Evolutionary conservation across 2,329 filamentous ascomycete genomes (phyloP).

Genomic region (Fusarium cyanostomum): DNA sequence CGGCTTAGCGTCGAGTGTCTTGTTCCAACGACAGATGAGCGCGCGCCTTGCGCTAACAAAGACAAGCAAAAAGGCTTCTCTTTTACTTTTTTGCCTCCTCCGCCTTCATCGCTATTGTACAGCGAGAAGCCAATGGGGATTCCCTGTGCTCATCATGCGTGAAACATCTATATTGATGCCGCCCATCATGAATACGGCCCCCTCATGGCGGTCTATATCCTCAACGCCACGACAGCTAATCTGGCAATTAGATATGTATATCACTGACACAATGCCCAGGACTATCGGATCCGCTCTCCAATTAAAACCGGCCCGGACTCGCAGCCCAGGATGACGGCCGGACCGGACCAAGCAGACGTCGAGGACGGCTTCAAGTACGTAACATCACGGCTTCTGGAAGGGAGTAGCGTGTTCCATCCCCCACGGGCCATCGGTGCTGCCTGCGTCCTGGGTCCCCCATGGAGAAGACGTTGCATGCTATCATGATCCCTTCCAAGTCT

Average conservation of each 20-base stretch:
- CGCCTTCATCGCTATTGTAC: constrained; percentile 17
- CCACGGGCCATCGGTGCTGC: constrained; percentile 17
- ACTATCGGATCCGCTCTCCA: constrained; percentile 20
- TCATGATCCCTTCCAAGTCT: constrained; percentile 6
- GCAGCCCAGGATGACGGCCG: constrained; percentile 24
- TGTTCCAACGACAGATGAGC: constrained; percentile 2
- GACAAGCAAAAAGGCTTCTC: background rate
- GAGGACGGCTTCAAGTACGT: constrained; percentile 31
- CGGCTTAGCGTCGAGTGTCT: background rate
- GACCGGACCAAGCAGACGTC: constrained; percentile 21
- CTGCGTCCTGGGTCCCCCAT: constrained; percentile 10
- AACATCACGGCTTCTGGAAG: constrained; percentile 38
- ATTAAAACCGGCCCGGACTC: constrained; percentile 31
- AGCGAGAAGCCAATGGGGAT: background rate
- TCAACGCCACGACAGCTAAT: no score
- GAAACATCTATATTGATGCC: no score
- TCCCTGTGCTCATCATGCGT: background rate
- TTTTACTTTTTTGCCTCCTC: background rate
- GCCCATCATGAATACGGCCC: background rate
- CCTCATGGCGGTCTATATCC: background rate
- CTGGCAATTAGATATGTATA: background rate
- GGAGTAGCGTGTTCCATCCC: constrained; percentile 27
- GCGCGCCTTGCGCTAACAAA: background rate
- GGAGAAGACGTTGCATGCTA: constrained; percentile 12
- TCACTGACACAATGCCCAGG: background rate